phyloP scores from a whole-genome alignment of 164 flowering plant species.

The Echeveria elegans region DNA sequence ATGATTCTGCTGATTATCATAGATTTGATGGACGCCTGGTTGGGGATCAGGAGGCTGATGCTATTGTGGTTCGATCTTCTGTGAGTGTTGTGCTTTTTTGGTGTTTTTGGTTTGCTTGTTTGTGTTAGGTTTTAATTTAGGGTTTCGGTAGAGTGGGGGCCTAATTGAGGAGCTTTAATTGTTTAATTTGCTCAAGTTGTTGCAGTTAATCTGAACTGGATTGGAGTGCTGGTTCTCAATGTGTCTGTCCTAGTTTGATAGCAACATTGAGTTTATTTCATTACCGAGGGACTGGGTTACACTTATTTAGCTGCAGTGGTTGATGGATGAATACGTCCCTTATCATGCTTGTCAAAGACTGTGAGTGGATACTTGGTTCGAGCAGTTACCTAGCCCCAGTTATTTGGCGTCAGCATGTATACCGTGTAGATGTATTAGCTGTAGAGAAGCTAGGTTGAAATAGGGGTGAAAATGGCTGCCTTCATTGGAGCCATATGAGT shows the following conservation, averaged over 20 bases:
- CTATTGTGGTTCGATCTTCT: constrained; percentile 27
- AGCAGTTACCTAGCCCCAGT: not conserved
- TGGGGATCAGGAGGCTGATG: constrained; percentile 26
- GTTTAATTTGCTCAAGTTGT: too few relatives aligned
- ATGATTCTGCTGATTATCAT: constrained; percentile 20
- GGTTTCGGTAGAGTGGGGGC: not conserved
- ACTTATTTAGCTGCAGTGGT: not conserved
- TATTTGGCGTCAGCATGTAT: too few relatives aligned
- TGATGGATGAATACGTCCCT: not conserved
- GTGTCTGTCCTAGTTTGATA: not conserved
- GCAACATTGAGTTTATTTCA: not conserved
- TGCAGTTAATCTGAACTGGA: not conserved
- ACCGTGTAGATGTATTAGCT: too few relatives aligned
- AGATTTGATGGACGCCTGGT: constrained; percentile 16
- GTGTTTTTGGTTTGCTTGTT: not conserved
- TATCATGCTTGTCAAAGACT: not conserved
- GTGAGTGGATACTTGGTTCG: not conserved
- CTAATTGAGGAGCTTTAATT: not conserved
- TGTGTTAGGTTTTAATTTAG: not conserved
- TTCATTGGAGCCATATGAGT: too few relatives aligned
- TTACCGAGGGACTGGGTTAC: not conserved
- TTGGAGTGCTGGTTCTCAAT: not conserved
- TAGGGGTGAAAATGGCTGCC: too few relatives aligned
- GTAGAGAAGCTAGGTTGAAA: too few relatives aligned
- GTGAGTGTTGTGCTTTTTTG: constrained; percentile 16